Percentiles rank a stretch among this genome's conserved stretches.
Conservation (phyloP, 345 rosid genomes). For the Toxicodendron radicans region DNA sequence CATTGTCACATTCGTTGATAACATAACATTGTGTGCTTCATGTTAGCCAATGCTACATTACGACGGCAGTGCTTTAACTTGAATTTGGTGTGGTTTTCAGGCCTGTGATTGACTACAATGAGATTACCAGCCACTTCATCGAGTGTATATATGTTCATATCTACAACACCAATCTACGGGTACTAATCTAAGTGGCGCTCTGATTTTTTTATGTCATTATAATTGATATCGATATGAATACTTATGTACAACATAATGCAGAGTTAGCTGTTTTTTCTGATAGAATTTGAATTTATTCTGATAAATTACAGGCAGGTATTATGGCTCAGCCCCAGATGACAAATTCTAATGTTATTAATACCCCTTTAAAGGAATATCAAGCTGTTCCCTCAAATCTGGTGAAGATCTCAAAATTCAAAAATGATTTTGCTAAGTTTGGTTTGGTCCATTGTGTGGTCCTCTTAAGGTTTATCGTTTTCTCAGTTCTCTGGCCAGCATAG, state of each 20-base stretch:
- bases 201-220: not conserved
- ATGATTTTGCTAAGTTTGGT: not conserved
- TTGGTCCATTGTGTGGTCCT: slow-evolving; percentile 2
- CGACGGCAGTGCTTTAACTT: slow-evolving; percentile 14
- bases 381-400: slow-evolving; percentile 60
- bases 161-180: slow-evolving; percentile 77
- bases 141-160: slow-evolving; percentile 90
- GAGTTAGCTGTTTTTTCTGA: not conserved
- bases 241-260: not conserved
- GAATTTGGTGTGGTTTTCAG: slow-evolving; percentile 43
- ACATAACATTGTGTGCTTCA: not conserved
- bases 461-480: slow-evolving; percentile 18
- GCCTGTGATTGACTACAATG: slow-evolving; percentile 85
- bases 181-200: slow-evolving; percentile 36
- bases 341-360: slow-evolving; percentile 40
- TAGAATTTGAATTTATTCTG: slow-evolving; percentile 10
- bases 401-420: slow-evolving; percentile 14
- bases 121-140: slow-evolving; percentile 73
- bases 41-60: not conserved
- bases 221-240: not conserved
- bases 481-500: slow-evolving; percentile 47
- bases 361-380: slow-evolving; percentile 48
- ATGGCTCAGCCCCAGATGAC: slow-evolving; percentile 53
- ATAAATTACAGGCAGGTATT: slow-evolving; percentile 43
- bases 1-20: not conserved